Evolutionary conservation across 371 early-diverging fungal species (phyloP), one percentile per base, ranked within the genome.

Genomic region (Choanephora cucurbitarum): DNA sequence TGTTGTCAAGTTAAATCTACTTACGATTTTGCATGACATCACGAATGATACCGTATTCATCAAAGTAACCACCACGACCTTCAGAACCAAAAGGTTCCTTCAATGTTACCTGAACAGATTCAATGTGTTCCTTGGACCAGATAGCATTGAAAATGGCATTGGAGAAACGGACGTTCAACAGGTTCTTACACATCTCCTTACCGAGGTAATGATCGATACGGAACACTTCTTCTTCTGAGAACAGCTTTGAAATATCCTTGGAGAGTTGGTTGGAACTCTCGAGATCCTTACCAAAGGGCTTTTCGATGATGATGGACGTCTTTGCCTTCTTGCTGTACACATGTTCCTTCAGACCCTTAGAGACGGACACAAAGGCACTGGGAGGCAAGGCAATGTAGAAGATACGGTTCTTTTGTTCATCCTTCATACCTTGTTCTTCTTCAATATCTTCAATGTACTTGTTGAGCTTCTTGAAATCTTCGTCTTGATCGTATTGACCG

Each of bases 361-460:
- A 85, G 8, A 97, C 94, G 5, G 81, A 70, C 23, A 90, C 82
- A 76, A 98, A 99, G 22, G 96, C 94, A 8, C 90, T 87, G 8
- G 99, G 99, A 15, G 99, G 99, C 34, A 99, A 73, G 0, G 99
- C 98, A 89, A 99, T 88, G 73, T 99, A 99, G 66, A 96, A 98
- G 31, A 98, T 68, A 28, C 95, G 84, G 54, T 82, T 80, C 48
- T 60, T 66, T 51, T 77, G 69, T 18, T 73, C 67, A 10, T 67
- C 45, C 17, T 61, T 49, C 1, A 74, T 9, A 4, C 51, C 49
- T 18, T 79, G 71, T 23, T 81, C 68, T 9, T 70, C 56, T 46
- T 88, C 89, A 15, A 81, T 60, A 31, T 81, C 72, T 7, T 69
- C 71, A 18, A 95, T 66, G 31, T 71, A 77, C 14, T 74, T 55